A percentile compares a stretch with the other conserved stretches of the same genome.
Evolutionary conservation across 2,329 filamentous ascomycete genomes (phyloP).

Genomic region (Cyphellophora attinorum): DNA sequence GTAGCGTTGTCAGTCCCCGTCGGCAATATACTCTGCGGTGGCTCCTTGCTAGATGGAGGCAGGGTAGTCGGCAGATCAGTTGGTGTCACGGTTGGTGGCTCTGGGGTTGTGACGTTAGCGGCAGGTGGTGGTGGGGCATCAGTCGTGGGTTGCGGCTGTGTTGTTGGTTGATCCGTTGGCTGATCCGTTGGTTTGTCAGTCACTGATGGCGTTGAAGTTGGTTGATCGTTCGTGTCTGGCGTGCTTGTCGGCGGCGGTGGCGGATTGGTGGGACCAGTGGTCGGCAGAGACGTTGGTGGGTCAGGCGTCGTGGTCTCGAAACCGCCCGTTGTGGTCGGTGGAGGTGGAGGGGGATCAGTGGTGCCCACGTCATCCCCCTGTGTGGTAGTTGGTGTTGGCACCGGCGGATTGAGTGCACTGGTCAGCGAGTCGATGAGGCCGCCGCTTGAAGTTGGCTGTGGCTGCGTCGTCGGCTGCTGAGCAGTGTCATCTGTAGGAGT

Average conservation of each 20-base stretch:
- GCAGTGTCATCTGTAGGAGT: too few relatives aligned
- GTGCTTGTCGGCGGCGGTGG: neutral
- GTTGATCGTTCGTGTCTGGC: neutral
- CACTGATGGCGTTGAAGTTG: too few relatives aligned
- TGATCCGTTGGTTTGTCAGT: too few relatives aligned
- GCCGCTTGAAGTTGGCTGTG: too few relatives aligned
- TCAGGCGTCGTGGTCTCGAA: neutral
- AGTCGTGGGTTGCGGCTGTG: slow-evolving; percentile 2
- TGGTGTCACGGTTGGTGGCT: slow-evolving; percentile 13
- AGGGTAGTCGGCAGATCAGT: neutral
- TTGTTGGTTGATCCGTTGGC: slow-evolving; percentile 5
- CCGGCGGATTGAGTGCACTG: too few relatives aligned
- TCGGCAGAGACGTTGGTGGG: neutral
- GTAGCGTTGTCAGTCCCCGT: slow-evolving; percentile 36
- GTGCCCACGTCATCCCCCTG: too few relatives aligned
- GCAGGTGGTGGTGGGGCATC: slow-evolving; percentile 5
- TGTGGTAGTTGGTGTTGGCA: too few relatives aligned
- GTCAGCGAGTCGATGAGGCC: too few relatives aligned
- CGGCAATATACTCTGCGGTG: slow-evolving; percentile 27
- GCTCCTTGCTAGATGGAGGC: neutral
- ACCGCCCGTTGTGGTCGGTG: neutral
- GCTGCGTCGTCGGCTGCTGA: too few relatives aligned
- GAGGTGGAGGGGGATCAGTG: neutral
- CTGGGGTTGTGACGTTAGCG: slow-evolving; percentile 17
- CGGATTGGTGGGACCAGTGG: too few relatives aligned